phyloP scores from a whole-genome alignment of 176 grass and related monocot species.

The Poa pratensis region DNA sequence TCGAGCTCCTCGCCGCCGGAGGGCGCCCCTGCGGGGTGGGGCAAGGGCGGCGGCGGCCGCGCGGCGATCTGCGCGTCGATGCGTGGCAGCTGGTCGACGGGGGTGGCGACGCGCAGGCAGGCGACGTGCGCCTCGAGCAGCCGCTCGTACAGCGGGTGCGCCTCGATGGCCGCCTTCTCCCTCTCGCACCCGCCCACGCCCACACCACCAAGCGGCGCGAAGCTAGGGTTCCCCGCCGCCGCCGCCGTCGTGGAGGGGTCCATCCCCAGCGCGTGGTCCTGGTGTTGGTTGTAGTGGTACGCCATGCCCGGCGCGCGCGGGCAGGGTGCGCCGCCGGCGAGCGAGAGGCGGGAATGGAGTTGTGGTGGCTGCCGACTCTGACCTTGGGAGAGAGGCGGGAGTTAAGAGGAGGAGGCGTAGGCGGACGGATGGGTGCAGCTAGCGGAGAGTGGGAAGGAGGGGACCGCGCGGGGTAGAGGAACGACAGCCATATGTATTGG shows the following conservation, averaged over 20 bases:
- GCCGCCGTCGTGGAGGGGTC: conserved; percentile 31
- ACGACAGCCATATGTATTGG: conserved; percentile 24
- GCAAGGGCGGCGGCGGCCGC: conserved; percentile 54
- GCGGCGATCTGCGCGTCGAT: conserved; percentile 91
- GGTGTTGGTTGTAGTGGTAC: conserved; percentile 52
- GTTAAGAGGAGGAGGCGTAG: conserved; percentile 3
- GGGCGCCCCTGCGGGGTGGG: conserved; percentile 30
- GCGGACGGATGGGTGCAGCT: neutral
- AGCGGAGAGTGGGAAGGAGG: neutral
- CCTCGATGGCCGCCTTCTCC: conserved; percentile 81
- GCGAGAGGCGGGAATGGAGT: neutral
- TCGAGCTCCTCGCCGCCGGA: conserved; percentile 88
- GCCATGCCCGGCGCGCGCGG: conserved; percentile 32
- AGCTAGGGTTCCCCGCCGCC: conserved; percentile 34
- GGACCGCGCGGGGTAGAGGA: neutral
- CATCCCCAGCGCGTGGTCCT: conserved; percentile 58
- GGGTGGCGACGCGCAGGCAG: conserved; percentile 92
- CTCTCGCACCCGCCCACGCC: conserved; percentile 47
- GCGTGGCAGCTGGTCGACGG: conserved; percentile 90
- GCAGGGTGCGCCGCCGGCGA: neutral
- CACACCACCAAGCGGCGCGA: neutral
- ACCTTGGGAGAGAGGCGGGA: neutral
- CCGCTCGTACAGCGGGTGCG: conserved; percentile 94
- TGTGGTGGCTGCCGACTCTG: neutral
- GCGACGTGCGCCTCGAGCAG: conserved; percentile 89